Evolutionary conservation across 1,139 yeast species (phyloP).

Genomic region (Saccharomyces hybrid): DNA sequence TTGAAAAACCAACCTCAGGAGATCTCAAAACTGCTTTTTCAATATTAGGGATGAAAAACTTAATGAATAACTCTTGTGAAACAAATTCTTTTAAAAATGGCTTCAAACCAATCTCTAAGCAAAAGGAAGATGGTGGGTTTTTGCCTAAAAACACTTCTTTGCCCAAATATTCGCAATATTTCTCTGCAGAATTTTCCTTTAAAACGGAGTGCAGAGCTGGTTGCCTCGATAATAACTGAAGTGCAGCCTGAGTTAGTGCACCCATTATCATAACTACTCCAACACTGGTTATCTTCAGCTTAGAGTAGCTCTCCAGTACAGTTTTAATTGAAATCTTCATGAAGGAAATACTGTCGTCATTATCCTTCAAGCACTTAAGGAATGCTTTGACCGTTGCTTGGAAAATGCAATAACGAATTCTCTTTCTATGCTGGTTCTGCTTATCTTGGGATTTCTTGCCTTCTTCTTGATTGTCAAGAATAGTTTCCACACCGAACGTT

Average conservation of each 20-base stretch:
- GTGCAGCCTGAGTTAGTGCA: slow-evolving; percentile 34
- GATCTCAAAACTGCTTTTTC: slow-evolving; percentile 77
- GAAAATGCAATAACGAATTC: slow-evolving; percentile 41
- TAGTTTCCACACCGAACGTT: slow-evolving; percentile 19
- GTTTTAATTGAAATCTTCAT: slow-evolving; percentile 8
- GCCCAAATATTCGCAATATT: slow-evolving; percentile 29
- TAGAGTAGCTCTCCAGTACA: slow-evolving; percentile 12
- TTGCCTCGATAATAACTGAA: slow-evolving; percentile 36
- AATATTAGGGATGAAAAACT: slow-evolving; percentile 47
- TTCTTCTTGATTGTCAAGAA: slow-evolving; percentile 22
- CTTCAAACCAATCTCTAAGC: slow-evolving; percentile 20
- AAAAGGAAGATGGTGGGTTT: slow-evolving; percentile 32
- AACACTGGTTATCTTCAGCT: slow-evolving; percentile 24
- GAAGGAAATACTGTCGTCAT: slow-evolving; percentile 6
- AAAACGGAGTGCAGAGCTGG: slow-evolving; percentile 36
- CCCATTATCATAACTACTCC: slow-evolving; percentile 35
- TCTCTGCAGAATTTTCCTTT: slow-evolving; percentile 19
- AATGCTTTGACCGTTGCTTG: slow-evolving; percentile 33
- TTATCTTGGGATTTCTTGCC: slow-evolving; percentile 15
- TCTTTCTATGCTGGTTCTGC: slow-evolving; percentile 39
- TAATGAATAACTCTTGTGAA: slow-evolving; percentile 37
- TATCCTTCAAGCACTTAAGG: slow-evolving; percentile 14
- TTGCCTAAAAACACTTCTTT: slow-evolving; percentile 43
- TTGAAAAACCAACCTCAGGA: slow-evolving; percentile 60
- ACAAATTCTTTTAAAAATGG: slow-evolving; percentile 40